phyloP scores from a whole-genome alignment of 495 filamentous ascomycete species.

The Neurospora sp. region DNA sequence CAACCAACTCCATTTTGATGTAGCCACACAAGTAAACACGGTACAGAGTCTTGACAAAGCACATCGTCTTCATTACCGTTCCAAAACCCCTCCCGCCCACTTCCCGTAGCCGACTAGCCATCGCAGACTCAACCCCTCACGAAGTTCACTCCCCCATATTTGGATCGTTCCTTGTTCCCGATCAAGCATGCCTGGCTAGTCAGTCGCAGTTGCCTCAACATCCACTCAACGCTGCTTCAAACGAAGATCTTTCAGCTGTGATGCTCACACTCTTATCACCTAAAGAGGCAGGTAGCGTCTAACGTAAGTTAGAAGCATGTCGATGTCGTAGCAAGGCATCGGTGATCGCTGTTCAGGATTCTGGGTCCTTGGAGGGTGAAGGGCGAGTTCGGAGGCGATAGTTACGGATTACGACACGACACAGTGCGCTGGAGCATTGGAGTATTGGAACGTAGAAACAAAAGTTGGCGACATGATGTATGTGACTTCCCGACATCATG shows the following conservation, averaged over 20 bases:
- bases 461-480: background rate
- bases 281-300: background rate
- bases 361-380: too few relatives aligned
- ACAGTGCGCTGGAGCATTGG: background rate
- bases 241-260: background rate
- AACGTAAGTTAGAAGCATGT: background rate
- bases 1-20: background rate
- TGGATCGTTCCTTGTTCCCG: background rate
- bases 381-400: background rate
- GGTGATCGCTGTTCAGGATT: background rate
- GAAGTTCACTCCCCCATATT: background rate
- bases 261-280: background rate
- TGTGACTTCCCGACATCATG: background rate
- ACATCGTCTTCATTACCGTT: background rate
- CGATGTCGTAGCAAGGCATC: background rate
- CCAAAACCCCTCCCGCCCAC: background rate
- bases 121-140: background rate
- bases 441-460: background rate
- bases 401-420: background rate
- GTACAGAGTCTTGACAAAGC: background rate
- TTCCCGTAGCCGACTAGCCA: background rate
- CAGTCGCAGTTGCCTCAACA: background rate
- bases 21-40: background rate
- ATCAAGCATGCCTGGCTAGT: background rate
- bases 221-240: background rate